A percentile compares a stretch with the other conserved stretches of the same genome.
phyloP scores from a whole-genome alignment of 345 rosid genomes.

The Punica granatum region DNA sequence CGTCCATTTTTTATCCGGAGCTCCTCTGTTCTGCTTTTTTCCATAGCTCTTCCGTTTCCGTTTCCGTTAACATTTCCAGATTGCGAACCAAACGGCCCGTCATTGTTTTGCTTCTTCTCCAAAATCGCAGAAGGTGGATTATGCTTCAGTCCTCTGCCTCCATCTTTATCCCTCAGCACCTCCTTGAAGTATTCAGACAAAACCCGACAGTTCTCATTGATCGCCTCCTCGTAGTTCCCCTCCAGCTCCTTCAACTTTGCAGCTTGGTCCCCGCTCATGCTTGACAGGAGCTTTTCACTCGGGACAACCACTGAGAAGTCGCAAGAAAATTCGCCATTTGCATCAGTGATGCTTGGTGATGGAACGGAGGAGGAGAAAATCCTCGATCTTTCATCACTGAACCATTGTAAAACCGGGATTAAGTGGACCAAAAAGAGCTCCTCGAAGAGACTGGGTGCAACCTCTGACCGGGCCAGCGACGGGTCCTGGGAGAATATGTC shows the following conservation, averaged over 20 bases:
- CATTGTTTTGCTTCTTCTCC: slow-evolving; percentile 12
- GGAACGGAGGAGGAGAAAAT: slow-evolving; percentile 20
- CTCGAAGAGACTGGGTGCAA: slow-evolving; percentile 40
- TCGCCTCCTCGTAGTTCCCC: slow-evolving; percentile 31
- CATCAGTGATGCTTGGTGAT: slow-evolving; percentile 8
- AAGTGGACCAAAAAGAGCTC: slow-evolving; percentile 43
- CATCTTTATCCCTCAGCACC: slow-evolving; percentile 23
- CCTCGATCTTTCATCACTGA: slow-evolving; percentile 28
- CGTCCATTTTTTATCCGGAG: slow-evolving; percentile 30
- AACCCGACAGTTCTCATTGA: slow-evolving; percentile 52
- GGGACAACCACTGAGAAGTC: slow-evolving; percentile 29
- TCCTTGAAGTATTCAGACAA: slow-evolving; percentile 35
- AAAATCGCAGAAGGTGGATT: slow-evolving; percentile 29
- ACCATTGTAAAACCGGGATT: slow-evolving; percentile 41
- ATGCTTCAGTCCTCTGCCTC: slow-evolving; percentile 1
- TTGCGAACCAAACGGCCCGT: background rate
- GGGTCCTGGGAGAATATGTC: slow-evolving; percentile 40
- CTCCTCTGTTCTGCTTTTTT: slow-evolving; percentile 16
- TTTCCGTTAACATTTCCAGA: background rate
- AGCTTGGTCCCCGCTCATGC: slow-evolving; percentile 46
- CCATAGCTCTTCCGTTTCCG: slow-evolving; percentile 6
- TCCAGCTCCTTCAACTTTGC: slow-evolving; percentile 42
- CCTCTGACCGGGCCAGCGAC: slow-evolving; percentile 35
- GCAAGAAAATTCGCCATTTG: slow-evolving; percentile 18
- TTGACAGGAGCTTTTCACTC: slow-evolving; percentile 32